phyloP scores from a whole-genome alignment of 257 asterid genomes.

The Ophiorrhiza pumila region DNA sequence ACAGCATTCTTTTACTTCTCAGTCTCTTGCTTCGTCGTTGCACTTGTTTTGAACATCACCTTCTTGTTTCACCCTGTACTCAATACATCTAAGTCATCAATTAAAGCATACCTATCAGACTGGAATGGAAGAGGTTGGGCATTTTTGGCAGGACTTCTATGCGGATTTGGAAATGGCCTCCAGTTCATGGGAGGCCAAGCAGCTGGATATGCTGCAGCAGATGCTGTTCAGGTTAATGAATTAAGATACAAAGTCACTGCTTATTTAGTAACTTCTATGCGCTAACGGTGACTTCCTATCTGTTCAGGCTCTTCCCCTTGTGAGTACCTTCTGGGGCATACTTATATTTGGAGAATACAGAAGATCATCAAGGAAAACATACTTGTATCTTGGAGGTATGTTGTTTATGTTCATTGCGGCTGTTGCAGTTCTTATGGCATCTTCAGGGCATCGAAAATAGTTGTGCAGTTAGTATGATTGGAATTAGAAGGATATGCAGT shows the following conservation, averaged over 20 bases:
- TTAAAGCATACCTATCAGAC: slow-evolving; percentile 66
- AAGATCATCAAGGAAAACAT: slow-evolving; percentile 73
- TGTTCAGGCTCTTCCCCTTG: slow-evolving; percentile 82
- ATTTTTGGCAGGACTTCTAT: slow-evolving; percentile 75
- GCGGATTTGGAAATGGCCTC: slow-evolving; percentile 94
- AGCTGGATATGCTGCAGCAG: slow-evolving; percentile 99
- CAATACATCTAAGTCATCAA: slow-evolving; percentile 65
- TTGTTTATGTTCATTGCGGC: slow-evolving; percentile 74
- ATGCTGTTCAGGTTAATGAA: slow-evolving; percentile 83
- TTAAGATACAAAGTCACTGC: not conserved
- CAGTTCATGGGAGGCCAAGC: slow-evolving; percentile 99
- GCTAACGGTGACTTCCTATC: not conserved
- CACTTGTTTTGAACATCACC: slow-evolving; percentile 57
- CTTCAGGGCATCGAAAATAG: slow-evolving; percentile 71
- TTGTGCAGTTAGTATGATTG: not conserved
- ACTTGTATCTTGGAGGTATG: slow-evolving; percentile 58
- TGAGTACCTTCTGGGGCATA: slow-evolving; percentile 92
- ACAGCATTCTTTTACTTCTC: slow-evolving; percentile 96
- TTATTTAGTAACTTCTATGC: not conserved
- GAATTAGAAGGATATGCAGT: not conserved
- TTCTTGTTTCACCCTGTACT: slow-evolving; percentile 71
- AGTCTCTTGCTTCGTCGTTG: slow-evolving; percentile 63
- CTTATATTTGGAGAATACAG: slow-evolving; percentile 77
- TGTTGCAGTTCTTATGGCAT: slow-evolving; percentile 85
- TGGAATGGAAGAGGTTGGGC: slow-evolving; percentile 96